Conservation (phyloP, 1,139 yeast species). For the Lodderomyces pseudojiufengensis region DNA sequence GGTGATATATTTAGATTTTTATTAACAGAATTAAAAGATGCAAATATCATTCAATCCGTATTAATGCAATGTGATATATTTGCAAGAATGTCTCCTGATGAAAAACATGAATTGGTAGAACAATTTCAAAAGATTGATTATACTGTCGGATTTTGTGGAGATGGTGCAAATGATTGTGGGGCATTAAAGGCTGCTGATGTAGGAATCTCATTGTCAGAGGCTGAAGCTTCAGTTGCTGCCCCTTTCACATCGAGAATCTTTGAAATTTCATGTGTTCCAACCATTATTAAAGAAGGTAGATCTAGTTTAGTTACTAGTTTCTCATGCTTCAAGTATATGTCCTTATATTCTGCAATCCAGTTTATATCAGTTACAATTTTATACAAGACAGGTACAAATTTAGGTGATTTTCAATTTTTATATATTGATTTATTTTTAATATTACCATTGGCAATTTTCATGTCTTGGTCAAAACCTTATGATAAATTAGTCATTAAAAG, state of each 20-base stretch:
- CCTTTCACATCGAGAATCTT: conserved; percentile 90
- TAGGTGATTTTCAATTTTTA: conserved; percentile 96
- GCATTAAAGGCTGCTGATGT: conserved; percentile 97
- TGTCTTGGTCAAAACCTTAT: conserved; percentile 95
- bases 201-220: conserved; percentile 92
- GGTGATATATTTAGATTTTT: conserved; percentile 87
- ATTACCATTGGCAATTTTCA: conserved; percentile 89
- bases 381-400: conserved; percentile 83
- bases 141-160: conserved; percentile 97
- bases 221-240: conserved; percentile 98
- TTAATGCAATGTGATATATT: conserved; percentile 73
- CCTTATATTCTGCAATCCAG: conserved; percentile 93
- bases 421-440: conserved; percentile 89
- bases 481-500: conserved; percentile 59
- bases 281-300: conserved; percentile 90
- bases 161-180: conserved; percentile 97
- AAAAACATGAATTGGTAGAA: conserved; percentile 90
- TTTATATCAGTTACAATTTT: conserved; percentile 81
- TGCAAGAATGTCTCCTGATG: conserved; percentile 99
- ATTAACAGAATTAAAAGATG: conserved; percentile 51
- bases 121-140: conserved; percentile 80
- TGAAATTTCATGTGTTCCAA: conserved; percentile 88
- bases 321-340: conserved; percentile 97
- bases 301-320: conserved; percentile 93
- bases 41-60: conserved; percentile 47